These are phyloP conservation scores for Cercospora citrullina DNA, from an alignment of 2,329 filamentous ascomycete genomes.

Conservation along the genomic window DNA sequence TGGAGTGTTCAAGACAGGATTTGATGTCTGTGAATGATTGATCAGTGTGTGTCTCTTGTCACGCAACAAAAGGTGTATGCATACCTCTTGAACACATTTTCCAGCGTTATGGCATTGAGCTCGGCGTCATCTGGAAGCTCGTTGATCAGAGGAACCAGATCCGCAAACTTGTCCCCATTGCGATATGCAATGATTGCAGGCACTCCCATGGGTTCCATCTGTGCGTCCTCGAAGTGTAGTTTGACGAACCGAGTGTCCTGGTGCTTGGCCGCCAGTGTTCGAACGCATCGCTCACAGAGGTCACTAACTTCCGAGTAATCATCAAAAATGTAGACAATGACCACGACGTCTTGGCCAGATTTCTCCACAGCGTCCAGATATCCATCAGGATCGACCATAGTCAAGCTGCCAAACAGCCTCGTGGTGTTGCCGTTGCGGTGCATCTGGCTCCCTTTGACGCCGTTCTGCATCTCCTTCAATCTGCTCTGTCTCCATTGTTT, in stretches of 20 bases:
- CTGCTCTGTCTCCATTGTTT: conserved; percentile 80
- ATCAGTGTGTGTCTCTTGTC: neutral
- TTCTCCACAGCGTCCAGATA: conserved; percentile 97
- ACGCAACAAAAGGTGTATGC: neutral
- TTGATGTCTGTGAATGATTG: neutral
- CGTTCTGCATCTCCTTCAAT: conserved; percentile 67
- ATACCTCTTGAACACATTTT: conserved; percentile 58
- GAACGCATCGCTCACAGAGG: conserved; percentile 75
- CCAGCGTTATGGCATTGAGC: conserved; percentile 55
- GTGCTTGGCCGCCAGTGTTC: conserved; percentile 70
- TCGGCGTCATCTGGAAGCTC: conserved; percentile 69
- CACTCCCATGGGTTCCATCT: conserved; percentile 86
- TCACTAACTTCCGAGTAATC: conserved; percentile 75
- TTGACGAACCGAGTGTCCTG: conserved; percentile 81
- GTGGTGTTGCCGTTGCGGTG: conserved; percentile 48
- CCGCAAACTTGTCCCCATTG: conserved; percentile 86
- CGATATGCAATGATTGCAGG: conserved; percentile 88
- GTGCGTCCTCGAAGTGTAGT: conserved; percentile 85
- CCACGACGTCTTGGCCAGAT: conserved; percentile 74
- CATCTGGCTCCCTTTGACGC: conserved; percentile 65
- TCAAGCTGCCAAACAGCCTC: conserved; percentile 74
- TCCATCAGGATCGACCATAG: conserved; percentile 82
- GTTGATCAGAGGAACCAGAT: conserved; percentile 80
- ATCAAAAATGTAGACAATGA: conserved; percentile 93
- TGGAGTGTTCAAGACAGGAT: neutral